These are phyloP conservation scores for Chlorophyllum brunneum DNA, from an alignment of 768 basidiomycete genomes.

Conservation along the genomic window DNA sequence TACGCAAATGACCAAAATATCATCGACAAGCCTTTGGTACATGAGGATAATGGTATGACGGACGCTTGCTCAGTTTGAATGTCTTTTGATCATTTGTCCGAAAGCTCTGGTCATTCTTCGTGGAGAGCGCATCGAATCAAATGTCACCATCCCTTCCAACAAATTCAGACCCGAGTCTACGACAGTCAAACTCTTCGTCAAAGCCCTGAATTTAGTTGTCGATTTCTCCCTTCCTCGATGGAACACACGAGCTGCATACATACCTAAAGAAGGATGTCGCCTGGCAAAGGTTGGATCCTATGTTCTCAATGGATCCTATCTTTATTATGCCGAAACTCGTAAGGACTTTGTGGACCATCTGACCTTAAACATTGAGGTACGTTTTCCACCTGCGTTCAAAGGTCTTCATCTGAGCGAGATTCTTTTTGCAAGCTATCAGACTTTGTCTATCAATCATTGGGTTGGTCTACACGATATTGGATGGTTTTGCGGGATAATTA, in stretches of 20 bases:
- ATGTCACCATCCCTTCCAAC: conserved; percentile 60
- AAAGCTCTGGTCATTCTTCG: conserved; percentile 70
- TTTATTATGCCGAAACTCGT: conserved; percentile 63
- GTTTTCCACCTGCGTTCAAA: conserved; percentile 14
- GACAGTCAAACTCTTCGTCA: conserved; percentile 59
- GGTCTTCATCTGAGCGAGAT: background rate
- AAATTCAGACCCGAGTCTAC: conserved; percentile 70
- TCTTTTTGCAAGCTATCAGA: conserved; percentile 39
- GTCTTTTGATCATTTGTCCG: conserved; percentile 1
- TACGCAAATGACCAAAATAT: conserved; percentile 97
- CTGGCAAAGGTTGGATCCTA: conserved; percentile 59
- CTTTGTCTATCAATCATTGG: conserved; percentile 64
- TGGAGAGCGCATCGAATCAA: conserved; percentile 52
- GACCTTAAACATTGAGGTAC: conserved; percentile 59
- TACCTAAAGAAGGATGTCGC: conserved; percentile 53
- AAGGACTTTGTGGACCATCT: conserved; percentile 78
- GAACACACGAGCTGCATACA: conserved; percentile 79
- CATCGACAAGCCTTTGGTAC: conserved; percentile 79
- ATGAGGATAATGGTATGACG: conserved; percentile 79
- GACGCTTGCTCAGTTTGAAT: background rate
- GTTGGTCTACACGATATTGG: conserved; percentile 87
- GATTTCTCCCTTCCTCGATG: conserved; percentile 77
- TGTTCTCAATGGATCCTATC: conserved; percentile 64
- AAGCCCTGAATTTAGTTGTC: conserved; percentile 53
- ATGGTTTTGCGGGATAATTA: conserved; percentile 93